phyloP scores from a whole-genome alignment of 768 basidiomycete species.

The Agrocybe praecox region DNA sequence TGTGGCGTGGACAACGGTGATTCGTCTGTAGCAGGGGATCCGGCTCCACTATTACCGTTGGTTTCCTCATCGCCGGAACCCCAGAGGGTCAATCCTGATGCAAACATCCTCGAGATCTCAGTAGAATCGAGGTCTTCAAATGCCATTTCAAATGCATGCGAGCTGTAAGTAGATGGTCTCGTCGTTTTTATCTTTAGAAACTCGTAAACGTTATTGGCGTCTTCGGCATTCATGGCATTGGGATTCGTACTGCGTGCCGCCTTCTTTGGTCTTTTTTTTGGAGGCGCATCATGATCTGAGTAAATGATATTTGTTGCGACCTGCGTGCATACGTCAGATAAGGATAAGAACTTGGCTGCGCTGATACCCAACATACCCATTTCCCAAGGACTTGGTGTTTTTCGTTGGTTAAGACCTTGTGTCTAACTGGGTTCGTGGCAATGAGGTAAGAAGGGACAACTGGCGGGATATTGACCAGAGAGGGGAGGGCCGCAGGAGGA shows the following conservation, averaged over 20 bases:
- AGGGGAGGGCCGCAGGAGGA: conserved; percentile 28
- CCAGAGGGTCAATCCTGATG: conserved; percentile 56
- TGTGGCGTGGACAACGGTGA: background rate
- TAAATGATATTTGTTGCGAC: conserved; percentile 38
- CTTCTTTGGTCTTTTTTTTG: conserved; percentile 15
- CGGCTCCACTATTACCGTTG: conserved; percentile 4
- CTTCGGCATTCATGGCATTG: conserved; percentile 6
- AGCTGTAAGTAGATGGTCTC: conserved; percentile 39
- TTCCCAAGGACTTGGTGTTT: conserved; percentile 53
- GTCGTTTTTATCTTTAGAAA: conserved; percentile 46
- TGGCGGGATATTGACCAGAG: conserved; percentile 39
- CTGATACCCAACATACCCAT: conserved; percentile 41
- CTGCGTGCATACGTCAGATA: conserved; percentile 26
- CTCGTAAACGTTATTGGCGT: conserved; percentile 49
- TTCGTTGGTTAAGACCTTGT: conserved; percentile 48
- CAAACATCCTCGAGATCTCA: conserved; percentile 50
- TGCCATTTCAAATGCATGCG: conserved; percentile 31
- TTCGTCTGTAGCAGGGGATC: conserved; percentile 1
- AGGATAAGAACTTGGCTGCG: background rate
- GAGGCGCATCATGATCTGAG: conserved; percentile 19
- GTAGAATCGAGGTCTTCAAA: conserved; percentile 35
- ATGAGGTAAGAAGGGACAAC: conserved; percentile 53
- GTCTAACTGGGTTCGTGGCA: conserved; percentile 43
- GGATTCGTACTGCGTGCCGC: conserved; percentile 12
- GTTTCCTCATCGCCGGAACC: conserved; percentile 11